phyloP scores from a whole-genome alignment of 2,329 filamentous ascomycete species.

The Coccinonectria pachysandricola region DNA sequence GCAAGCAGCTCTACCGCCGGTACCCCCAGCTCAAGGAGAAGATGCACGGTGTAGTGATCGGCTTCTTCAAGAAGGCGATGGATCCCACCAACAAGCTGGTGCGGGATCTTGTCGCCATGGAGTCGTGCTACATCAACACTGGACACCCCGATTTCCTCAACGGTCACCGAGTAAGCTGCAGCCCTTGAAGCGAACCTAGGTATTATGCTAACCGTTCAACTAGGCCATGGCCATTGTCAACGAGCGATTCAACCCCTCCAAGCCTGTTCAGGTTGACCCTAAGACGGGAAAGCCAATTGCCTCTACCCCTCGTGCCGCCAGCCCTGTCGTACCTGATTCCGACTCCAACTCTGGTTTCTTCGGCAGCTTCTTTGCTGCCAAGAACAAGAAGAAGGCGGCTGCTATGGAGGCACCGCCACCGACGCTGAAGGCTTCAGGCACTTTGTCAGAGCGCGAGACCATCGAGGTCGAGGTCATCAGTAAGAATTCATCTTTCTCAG shows the following conservation, averaged over 20 bases:
- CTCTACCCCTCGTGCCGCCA: conserved; percentile 60
- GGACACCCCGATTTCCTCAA: conserved; percentile 97
- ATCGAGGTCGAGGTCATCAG: conserved; percentile 98
- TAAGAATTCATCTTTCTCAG: conserved; percentile 32
- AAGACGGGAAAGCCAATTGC: conserved; percentile 93
- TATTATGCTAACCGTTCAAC: conserved; percentile 3
- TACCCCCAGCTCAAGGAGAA: conserved; percentile 97
- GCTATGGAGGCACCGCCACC: conserved; percentile 95
- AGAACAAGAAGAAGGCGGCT: conserved; percentile 99
- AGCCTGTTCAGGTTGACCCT: conserved; percentile 91
- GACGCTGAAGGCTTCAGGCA: conserved; percentile 87
- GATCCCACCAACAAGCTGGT: conserved; percentile 97
- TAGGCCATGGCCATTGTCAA: conserved; percentile 96
- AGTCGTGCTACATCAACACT: conserved; percentile 95
- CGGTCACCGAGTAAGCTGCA: conserved; percentile 62
- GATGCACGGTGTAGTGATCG: conserved; percentile 83
- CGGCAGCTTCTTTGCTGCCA: conserved; percentile 94
- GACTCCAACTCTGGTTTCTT: conserved; percentile 74
- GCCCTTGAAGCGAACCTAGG: no score
- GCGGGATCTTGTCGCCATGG: conserved; percentile 85
- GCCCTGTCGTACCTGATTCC: conserved; percentile 54
- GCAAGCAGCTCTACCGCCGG: conserved; percentile 80
- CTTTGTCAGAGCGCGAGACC: conserved; percentile 83
- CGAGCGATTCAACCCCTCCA: conserved; percentile 70
- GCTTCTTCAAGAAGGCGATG: conserved; percentile 97